phyloP scores from a whole-genome alignment of 164 flowering plant species.

The Platanus orientalis region DNA sequence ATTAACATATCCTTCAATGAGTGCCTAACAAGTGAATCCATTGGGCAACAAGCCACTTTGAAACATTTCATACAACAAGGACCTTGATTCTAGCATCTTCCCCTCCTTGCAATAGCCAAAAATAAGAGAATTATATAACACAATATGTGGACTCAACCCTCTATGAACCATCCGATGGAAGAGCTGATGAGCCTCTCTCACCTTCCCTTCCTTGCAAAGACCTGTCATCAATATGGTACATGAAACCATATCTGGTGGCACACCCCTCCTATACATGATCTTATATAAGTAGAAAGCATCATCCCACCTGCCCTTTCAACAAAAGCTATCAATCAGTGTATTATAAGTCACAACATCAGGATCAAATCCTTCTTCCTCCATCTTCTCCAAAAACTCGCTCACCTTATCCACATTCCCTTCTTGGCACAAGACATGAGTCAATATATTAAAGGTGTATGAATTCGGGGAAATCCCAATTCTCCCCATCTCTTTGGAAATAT shows the following conservation, averaged over 20 bases:
- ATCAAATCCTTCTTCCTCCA: slow-evolving; percentile 91
- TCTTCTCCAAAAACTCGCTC: slow-evolving; percentile 70
- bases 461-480: slow-evolving; percentile 57
- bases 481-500: slow-evolving; percentile 56
- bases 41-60: slow-evolving; percentile 53
- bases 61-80: slow-evolving; percentile 61
- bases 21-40: slow-evolving; percentile 45
- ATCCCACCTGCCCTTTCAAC: slow-evolving; percentile 56
- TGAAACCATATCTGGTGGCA: slow-evolving; percentile 70
- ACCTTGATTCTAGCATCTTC: slow-evolving; percentile 55
- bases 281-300: slow-evolving; percentile 75
- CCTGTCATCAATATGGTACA: slow-evolving; percentile 75
- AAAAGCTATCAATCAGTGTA: slow-evolving; percentile 65
- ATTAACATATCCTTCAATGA: slow-evolving; percentile 63
- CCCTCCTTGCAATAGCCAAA: slow-evolving; percentile 75
- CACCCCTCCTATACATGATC: slow-evolving; percentile 73
- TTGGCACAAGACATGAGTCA: slow-evolving; percentile 67
- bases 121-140: slow-evolving; percentile 68
- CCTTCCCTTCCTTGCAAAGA: slow-evolving; percentile 53
- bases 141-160: slow-evolving; percentile 61
- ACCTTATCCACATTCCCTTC: slow-evolving; percentile 57
- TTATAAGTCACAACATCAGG: slow-evolving; percentile 90
- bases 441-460: slow-evolving; percentile 69
- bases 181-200: slow-evolving; percentile 72
- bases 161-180: slow-evolving; percentile 62